Evolutionary conservation across 306 rosid species (phyloP).

Genomic region (Herpetospermum pedunculosum): DNA sequence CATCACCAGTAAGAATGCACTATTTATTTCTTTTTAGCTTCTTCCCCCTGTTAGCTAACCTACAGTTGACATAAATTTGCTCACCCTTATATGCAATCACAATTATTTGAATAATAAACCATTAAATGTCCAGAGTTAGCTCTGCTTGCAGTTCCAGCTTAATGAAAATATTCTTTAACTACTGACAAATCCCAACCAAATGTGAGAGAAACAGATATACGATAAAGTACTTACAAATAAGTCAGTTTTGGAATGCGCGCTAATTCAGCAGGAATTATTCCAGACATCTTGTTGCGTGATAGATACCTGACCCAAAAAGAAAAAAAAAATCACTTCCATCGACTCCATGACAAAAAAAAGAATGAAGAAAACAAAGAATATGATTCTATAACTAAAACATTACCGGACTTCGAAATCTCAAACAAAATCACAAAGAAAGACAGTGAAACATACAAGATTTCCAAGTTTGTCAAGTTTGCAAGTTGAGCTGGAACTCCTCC

Average conservation of each 20-base stretch:
- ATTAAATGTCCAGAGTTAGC: not conserved
- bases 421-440: not conserved
- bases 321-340: constrained; percentile 13
- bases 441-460: constrained; percentile 62
- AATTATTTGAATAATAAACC: not conserved
- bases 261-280: constrained; percentile 69
- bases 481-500: constrained; percentile 96
- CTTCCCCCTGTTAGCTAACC: not conserved
- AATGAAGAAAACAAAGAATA: not conserved
- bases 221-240: constrained; percentile 61
- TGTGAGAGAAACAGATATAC: not conserved
- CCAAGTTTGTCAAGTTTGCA: constrained; percentile 83
- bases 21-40: not conserved
- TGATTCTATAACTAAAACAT: not conserved
- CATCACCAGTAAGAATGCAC: not conserved
- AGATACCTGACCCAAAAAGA: constrained; percentile 52
- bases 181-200: not conserved
- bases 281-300: constrained; percentile 89
- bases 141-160: not conserved
- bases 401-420: not conserved
- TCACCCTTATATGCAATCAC: not conserved
- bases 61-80: not conserved
- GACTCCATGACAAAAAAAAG: not conserved
- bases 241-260: constrained; percentile 79
- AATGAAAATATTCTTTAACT: not conserved